Conservation (phyloP, 192 early-diverging fungal species). For the Radiomyces spectabilis region DNA sequence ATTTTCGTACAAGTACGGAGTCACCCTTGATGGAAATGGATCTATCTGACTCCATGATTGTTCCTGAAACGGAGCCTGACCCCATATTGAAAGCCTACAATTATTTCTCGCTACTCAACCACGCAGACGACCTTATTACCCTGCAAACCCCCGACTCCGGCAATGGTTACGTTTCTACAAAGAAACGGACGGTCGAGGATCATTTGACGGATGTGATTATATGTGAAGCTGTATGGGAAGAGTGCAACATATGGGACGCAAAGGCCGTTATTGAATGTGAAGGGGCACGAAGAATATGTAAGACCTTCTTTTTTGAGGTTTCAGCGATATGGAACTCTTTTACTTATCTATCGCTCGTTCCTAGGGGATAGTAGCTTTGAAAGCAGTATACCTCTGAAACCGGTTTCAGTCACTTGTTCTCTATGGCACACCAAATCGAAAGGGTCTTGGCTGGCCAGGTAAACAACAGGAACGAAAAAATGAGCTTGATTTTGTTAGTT, state of each 20-base stretch:
- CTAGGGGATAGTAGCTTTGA: constrained; percentile 41
- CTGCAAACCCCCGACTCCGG: constrained; percentile 8
- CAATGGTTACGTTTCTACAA: constrained; percentile 18
- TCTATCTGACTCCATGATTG: not conserved
- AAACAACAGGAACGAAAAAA: not conserved
- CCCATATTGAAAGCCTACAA: not conserved
- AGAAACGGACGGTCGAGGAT: constrained; percentile 24
- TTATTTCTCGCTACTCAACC: not conserved
- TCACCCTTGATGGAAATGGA: not conserved
- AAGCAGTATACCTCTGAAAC: constrained; percentile 26
- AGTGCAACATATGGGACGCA: constrained; percentile 41
- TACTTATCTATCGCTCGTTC: not conserved
- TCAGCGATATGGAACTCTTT: not conserved
- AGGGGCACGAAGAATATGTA: constrained; percentile 33
- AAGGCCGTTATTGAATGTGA: constrained; percentile 36
- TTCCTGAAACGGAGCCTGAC: not conserved
- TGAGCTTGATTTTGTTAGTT: not conserved
- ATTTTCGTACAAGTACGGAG: not conserved
- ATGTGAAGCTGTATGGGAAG: constrained; percentile 29
- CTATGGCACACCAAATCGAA: constrained; percentile 34
- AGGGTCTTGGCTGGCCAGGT: constrained; percentile 41
- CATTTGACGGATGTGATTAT: constrained; percentile 30
- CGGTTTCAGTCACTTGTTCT: constrained; percentile 27
- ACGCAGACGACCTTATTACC: not conserved
- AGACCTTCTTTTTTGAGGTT: not conserved